A percentile compares a stretch with the other conserved stretches of the same genome.
Evolutionary conservation across 2,329 filamentous ascomycete species (phyloP).

Genomic region (Beauveria medogensis): DNA sequence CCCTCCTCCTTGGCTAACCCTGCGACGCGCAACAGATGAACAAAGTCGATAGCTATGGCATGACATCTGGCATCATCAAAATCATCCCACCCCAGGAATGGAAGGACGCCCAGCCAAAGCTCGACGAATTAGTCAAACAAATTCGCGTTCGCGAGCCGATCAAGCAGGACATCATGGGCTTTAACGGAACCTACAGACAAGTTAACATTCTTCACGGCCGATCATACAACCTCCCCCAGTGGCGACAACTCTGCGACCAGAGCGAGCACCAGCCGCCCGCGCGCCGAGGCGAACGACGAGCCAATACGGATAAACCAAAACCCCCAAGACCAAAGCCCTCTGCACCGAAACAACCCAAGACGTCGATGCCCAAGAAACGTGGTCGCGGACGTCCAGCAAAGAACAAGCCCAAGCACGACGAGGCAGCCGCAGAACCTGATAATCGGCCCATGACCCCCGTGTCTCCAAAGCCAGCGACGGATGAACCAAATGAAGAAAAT

Average conservation of each 20-base stretch:
- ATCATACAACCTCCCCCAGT: constrained; percentile 94
- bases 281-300: constrained; percentile 71
- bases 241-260: constrained; percentile 88
- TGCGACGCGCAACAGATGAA: constrained; percentile 44
- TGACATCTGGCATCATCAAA: constrained; percentile 96
- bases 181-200: constrained; percentile 90
- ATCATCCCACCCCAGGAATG: constrained; percentile 91
- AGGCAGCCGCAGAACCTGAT: constrained; percentile 25
- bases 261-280: constrained; percentile 94
- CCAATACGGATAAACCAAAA: constrained; percentile 47
- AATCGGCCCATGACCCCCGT: constrained; percentile 52
- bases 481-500: constrained; percentile 20
- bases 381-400: constrained; percentile 32
- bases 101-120: constrained; percentile 68
- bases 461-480: constrained; percentile 38
- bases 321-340: constrained; percentile 32
- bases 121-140: constrained; percentile 81
- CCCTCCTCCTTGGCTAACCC: constrained; percentile 2
- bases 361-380: constrained; percentile 30
- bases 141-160: constrained; percentile 95
- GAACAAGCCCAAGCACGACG: constrained; percentile 27
- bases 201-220: constrained; percentile 94
- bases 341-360: constrained; percentile 23
- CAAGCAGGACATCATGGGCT: constrained; percentile 95
- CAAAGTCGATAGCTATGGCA: constrained; percentile 87